Evolutionary conservation across 2,329 filamentous ascomycete genomes (phyloP).

Genomic region (Aureobasidium mangrovei): DNA sequence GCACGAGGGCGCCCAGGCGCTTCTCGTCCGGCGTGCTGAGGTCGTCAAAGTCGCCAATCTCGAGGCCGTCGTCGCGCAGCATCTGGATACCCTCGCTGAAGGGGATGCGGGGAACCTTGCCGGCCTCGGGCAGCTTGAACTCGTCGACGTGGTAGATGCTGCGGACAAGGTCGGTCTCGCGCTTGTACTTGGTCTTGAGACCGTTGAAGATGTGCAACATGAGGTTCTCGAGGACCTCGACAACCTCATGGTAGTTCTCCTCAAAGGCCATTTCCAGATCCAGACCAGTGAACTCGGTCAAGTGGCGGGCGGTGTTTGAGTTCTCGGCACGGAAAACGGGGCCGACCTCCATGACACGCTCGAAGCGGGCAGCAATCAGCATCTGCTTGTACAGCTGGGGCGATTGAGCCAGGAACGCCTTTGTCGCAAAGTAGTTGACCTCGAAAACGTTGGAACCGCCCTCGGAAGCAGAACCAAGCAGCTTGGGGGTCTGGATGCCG

Average conservation of each 20-base stretch:
- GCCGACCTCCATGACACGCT: conserved; percentile 69
- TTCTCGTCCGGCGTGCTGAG: conserved; percentile 75
- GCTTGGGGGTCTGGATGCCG: conserved; percentile 79
- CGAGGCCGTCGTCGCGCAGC: conserved; percentile 66
- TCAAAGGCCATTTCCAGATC: conserved; percentile 88
- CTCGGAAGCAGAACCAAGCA: conserved; percentile 85
- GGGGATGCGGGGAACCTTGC: conserved; percentile 66
- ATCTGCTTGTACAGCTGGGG: conserved; percentile 86
- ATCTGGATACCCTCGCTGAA: conserved; percentile 73
- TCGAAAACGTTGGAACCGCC: conserved; percentile 88
- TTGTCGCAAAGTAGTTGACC: conserved; percentile 78
- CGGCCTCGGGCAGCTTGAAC: conserved; percentile 64
- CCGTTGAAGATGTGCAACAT: conserved; percentile 72
- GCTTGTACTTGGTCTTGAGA: conserved; percentile 56
- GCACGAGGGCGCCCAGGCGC: conserved; percentile 77
- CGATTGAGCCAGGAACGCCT: conserved; percentile 70
- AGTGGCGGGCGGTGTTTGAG: conserved; percentile 73
- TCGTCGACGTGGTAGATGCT: conserved; percentile 67
- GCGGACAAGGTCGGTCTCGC: conserved; percentile 65
- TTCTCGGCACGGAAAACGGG: conserved; percentile 83
- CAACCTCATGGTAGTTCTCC: conserved; percentile 67
- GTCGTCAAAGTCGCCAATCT: conserved; percentile 69
- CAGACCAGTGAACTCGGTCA: conserved; percentile 83
- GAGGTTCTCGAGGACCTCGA: conserved; percentile 61
- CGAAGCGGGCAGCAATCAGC: conserved; percentile 68